These are phyloP conservation scores for Suaeda aralocaspica DNA, from an alignment of 148 eudicot genomes.

Conservation along the genomic window DNA sequence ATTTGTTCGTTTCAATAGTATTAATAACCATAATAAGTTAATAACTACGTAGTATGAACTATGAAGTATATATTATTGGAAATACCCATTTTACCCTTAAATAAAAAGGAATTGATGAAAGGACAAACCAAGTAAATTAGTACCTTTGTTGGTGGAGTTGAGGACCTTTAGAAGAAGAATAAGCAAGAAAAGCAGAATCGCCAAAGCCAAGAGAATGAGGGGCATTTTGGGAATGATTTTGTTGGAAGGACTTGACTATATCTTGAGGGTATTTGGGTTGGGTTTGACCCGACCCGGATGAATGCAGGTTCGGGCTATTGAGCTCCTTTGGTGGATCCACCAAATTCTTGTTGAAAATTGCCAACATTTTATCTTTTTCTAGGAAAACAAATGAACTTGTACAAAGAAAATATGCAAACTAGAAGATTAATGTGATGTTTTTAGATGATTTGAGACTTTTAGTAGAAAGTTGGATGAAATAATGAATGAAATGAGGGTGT, in stretches of 20 bases:
- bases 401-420: neutral
- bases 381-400: neutral
- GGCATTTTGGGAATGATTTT: constrained; percentile 29
- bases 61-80: too few relatives aligned
- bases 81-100: too few relatives aligned
- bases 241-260: constrained; percentile 49
- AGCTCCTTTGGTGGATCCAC: constrained; percentile 77
- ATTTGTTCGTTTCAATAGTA: too few relatives aligned
- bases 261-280: constrained; percentile 55
- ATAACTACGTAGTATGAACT: too few relatives aligned
- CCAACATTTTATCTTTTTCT: constrained; percentile 49
- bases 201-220: constrained; percentile 61
- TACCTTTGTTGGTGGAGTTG: constrained; percentile 28
- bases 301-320: constrained; percentile 48
- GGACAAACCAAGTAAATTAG: too few relatives aligned
- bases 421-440: neutral
- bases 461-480: neutral
- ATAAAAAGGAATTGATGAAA: neutral
- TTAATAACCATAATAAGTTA: too few relatives aligned
- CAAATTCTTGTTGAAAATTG: constrained; percentile 66
- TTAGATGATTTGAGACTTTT: too few relatives aligned
- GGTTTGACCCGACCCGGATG: constrained; percentile 25
- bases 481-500: constrained; percentile 10
- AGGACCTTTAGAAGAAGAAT: constrained; percentile 43
- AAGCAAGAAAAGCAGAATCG: constrained; percentile 57